phyloP scores from a whole-genome alignment of 805 yeast species.

The Candida adriatica region DNA sequence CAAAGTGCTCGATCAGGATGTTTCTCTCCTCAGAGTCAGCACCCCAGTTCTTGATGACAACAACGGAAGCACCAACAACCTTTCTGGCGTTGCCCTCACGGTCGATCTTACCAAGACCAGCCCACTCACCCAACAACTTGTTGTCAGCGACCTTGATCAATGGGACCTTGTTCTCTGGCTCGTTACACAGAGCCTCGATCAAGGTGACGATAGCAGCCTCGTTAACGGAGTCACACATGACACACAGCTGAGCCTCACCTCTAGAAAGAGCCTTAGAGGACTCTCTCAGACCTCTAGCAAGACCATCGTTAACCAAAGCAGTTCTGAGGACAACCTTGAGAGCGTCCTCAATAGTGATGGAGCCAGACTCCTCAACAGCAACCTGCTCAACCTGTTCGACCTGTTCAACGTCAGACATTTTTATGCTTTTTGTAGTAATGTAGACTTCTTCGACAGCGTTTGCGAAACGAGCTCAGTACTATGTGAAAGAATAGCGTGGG shows the following conservation, averaged over 20 bases:
- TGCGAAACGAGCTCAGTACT: conserved; percentile 50
- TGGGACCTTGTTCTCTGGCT: conserved; percentile 93
- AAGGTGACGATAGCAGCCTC: conserved; percentile 95
- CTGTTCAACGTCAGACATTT: conserved; percentile 86
- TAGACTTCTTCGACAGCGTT: conserved; percentile 69
- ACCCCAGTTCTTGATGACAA: conserved; percentile 99
- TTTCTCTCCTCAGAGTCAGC: conserved; percentile 96
- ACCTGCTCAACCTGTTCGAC: conserved; percentile 78
- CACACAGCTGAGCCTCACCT: conserved; percentile 97
- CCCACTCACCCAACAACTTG: conserved; percentile 99
- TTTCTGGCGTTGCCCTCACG: conserved; percentile 99
- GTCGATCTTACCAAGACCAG: conserved; percentile 99
- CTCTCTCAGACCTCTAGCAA: conserved; percentile 99
- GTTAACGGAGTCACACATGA: conserved; percentile 96
- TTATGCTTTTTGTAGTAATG: conserved; percentile 17
- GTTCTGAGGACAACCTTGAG: conserved; percentile 96
- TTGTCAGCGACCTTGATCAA: conserved; percentile 99
- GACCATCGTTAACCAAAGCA: conserved; percentile 97
- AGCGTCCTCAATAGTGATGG: conserved; percentile 96
- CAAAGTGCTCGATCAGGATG: conserved; percentile 92
- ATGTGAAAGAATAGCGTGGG: conserved; percentile 4
- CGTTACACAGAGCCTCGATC: conserved; percentile 99
- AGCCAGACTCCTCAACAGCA: conserved; percentile 79
- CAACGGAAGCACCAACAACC: conserved; percentile 99
- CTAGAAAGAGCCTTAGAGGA: conserved; percentile 97